phyloP scores from a whole-genome alignment of 2,329 filamentous ascomycete species.

The Balansia obtecta region DNA sequence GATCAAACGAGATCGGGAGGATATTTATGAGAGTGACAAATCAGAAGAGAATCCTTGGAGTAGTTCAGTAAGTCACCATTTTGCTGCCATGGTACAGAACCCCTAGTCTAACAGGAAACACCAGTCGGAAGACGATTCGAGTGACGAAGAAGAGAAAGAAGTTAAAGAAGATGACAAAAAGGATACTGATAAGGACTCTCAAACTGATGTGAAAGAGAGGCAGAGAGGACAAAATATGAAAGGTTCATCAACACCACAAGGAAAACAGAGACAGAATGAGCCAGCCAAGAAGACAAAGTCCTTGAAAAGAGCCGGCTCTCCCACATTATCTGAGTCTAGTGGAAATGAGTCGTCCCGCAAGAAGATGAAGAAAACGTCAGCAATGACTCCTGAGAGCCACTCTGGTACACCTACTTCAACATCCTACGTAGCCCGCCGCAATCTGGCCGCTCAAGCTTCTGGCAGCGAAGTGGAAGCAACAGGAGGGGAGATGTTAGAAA shows the following conservation, averaged over 20 bases:
- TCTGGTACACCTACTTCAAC: conserved; percentile 41
- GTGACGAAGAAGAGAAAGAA: conserved; percentile 22
- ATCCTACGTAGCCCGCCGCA: conserved; percentile 24
- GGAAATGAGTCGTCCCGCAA: conserved; percentile 82
- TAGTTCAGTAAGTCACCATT: conserved; percentile 21
- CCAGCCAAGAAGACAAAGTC: conserved; percentile 41
- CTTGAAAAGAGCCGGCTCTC: conserved; percentile 76
- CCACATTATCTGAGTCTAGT: conserved; percentile 79
- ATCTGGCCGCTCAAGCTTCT: conserved; percentile 40
- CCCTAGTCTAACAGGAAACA: conserved; percentile 10
- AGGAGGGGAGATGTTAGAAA: conserved; percentile 54
- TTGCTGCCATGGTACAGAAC: background rate
- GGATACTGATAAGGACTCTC: conserved; percentile 49
- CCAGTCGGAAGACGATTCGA: conserved; percentile 37
- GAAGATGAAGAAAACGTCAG: conserved; percentile 53
- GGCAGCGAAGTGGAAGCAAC: conserved; percentile 64
- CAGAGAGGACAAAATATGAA: conserved; percentile 49
- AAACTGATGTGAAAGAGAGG: conserved; percentile 36
- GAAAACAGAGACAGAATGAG: conserved; percentile 30
- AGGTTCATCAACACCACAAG: conserved; percentile 46
- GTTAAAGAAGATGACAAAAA: conserved; percentile 50
- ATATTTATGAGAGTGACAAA: conserved; percentile 67
- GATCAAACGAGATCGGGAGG: conserved; percentile 74
- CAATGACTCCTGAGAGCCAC: conserved; percentile 37
- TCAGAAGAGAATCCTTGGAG: conserved; percentile 31